Conservation (phyloP, 2,329 filamentous ascomycete genomes). For the Epichloe sp. region DNA sequence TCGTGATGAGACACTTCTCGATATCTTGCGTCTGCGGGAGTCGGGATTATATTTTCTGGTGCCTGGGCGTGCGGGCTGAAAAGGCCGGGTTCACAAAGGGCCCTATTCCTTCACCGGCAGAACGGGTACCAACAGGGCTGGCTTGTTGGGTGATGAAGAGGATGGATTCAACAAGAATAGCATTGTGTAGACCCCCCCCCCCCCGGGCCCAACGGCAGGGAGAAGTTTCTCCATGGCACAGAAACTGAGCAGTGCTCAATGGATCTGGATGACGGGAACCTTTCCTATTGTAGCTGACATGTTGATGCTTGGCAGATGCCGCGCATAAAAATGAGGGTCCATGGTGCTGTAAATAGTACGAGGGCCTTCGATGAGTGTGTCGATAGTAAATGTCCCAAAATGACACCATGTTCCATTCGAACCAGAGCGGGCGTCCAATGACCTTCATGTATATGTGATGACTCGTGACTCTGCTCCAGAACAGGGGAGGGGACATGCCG, state of each 20-base stretch:
- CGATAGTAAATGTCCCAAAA: constrained; percentile 2
- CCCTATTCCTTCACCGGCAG: neutral
- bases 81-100: constrained; percentile 12
- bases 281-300: neutral
- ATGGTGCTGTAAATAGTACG: neutral
- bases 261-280: neutral
- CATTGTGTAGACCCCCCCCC: neutral
- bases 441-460: neutral
- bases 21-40: constrained; percentile 15
- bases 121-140: neutral
- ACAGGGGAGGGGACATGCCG: neutral
- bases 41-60: constrained; percentile 8
- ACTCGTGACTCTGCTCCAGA: neutral
- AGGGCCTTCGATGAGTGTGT: constrained; percentile 1
- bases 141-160: neutral
- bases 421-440: neutral
- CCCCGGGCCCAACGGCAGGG: neutral
- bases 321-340: neutral
- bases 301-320: neutral
- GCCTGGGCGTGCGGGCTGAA: constrained; percentile 1
- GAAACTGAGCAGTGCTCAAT: neutral
- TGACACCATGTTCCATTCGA: neutral
- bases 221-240: neutral
- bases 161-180: neutral
- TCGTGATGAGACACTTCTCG: constrained; percentile 26